These are phyloP conservation scores for Uronychia setigera DNA, from an alignment of 73 alveolate genomes.

Conservation along the genomic window DNA sequence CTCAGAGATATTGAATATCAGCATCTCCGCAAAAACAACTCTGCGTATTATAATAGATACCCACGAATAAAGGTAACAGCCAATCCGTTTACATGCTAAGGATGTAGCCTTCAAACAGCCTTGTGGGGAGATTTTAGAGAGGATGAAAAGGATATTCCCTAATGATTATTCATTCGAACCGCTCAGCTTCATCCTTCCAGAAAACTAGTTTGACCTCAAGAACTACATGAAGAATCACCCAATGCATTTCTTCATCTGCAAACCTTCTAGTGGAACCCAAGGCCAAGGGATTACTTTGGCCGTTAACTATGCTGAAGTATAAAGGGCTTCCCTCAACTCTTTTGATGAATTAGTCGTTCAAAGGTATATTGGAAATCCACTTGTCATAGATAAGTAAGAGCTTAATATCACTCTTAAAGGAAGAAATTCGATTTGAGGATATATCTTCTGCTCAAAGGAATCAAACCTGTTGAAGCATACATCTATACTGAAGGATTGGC, in stretches of 20 bases:
- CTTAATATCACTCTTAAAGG: constrained; percentile 16
- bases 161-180: constrained; percentile 66
- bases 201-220: constrained; percentile 43
- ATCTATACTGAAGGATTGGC: constrained; percentile 96
- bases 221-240: constrained; percentile 13
- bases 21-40: constrained; percentile 5
- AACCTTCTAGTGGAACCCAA: constrained; percentile 76
- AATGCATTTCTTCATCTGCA: constrained; percentile 48
- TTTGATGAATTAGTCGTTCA: constrained; percentile 68
- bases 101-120: constrained; percentile 9
- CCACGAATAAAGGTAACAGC: constrained; percentile 11
- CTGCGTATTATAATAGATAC: constrained; percentile 35
- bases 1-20: constrained; percentile 21
- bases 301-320: constrained; percentile 20
- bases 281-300: constrained; percentile 75
- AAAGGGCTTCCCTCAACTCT: constrained; percentile 26
- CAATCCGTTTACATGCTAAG: constrained; percentile 7
- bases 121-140: not conserved
- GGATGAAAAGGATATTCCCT: constrained; percentile 15
- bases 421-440: constrained; percentile 92
- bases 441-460: constrained; percentile 90
- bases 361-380: constrained; percentile 85
- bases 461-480: constrained; percentile 81
- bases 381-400: constrained; percentile 79
- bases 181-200: constrained; percentile 55